Evolutionary conservation across 1,284 basidiomycete genomes (phyloP).

Genomic region (Leucoagaricus sp.): DNA sequence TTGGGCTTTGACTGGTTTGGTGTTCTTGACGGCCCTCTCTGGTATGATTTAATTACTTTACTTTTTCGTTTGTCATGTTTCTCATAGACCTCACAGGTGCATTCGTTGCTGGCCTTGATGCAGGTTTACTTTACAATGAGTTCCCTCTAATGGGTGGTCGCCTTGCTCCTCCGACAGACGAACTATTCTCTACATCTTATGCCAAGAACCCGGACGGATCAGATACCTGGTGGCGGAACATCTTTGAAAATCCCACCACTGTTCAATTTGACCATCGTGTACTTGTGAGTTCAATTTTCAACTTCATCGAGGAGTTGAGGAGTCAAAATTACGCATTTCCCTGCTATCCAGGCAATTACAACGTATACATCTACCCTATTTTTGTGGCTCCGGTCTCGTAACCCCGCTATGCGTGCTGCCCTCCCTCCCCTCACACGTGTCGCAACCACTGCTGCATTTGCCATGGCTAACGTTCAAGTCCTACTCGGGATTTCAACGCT

Average conservation of each 20-base stretch:
- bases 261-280: constrained; percentile 97
- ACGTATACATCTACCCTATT: constrained; percentile 76
- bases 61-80: constrained; percentile 7
- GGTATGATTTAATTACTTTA: constrained; percentile 46
- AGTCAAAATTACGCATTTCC: not conserved
- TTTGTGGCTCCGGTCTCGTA: constrained; percentile 60
- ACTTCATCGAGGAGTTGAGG: not conserved
- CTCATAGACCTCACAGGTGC: constrained; percentile 61
- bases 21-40: constrained; percentile 89
- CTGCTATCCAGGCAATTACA: constrained; percentile 64
- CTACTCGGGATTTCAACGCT: constrained; percentile 90
- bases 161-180: constrained; percentile 79
- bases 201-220: constrained; percentile 66
- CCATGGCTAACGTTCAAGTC: constrained; percentile 86
- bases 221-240: constrained; percentile 89
- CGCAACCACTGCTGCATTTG: constrained; percentile 71
- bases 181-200: constrained; percentile 83
- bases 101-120: constrained; percentile 97
- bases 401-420: constrained; percentile 52
- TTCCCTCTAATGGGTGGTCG: constrained; percentile 97
- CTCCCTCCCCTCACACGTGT: constrained; percentile 71
- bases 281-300: constrained; percentile 54
- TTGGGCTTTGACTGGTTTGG: constrained; percentile 69
- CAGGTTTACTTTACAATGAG: constrained; percentile 96
- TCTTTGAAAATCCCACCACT: constrained; percentile 97